These are phyloP conservation scores for Epicoccum sorghinum DNA, from an alignment of 2,329 filamentous ascomycete genomes.

Conservation along the genomic window DNA sequence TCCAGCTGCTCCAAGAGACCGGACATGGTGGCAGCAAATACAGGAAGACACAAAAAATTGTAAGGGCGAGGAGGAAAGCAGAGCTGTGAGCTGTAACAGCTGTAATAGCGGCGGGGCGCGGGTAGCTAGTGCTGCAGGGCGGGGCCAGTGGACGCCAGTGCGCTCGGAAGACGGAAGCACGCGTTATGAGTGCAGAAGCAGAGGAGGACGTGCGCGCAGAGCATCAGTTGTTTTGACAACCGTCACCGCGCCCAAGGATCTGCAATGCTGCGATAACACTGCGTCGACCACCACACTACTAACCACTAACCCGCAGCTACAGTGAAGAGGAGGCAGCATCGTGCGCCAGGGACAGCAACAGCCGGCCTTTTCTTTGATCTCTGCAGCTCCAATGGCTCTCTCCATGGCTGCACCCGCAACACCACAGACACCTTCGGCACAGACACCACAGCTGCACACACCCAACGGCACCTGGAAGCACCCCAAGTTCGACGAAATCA, in stretches of 20 bases:
- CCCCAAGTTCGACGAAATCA: conserved; percentile 86
- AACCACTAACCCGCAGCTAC: no score
- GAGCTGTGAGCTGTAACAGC: no score
- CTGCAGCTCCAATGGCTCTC: conserved; percentile 3
- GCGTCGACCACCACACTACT: no score
- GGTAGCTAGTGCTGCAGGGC: neutral
- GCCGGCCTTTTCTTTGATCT: neutral
- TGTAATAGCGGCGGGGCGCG: no score
- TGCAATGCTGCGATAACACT: no score
- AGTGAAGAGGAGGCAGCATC: no score
- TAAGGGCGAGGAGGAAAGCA: neutral
- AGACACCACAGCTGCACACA: conserved; percentile 35
- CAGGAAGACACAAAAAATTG: neutral
- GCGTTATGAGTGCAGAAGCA: neutral
- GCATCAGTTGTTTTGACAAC: conserved; percentile 15
- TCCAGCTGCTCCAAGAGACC: conserved; percentile 71
- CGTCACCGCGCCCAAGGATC: neutral
- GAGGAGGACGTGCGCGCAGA: conserved; percentile 10
- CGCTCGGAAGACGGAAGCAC: neutral
- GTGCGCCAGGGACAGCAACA: neutral
- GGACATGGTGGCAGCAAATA: conserved; percentile 39
- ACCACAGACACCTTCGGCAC: conserved; percentile 32
- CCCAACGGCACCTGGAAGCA: conserved; percentile 85
- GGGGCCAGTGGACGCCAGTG: neutral
- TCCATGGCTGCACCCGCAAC: conserved; percentile 28